Conservation (phyloP, 148 eudicot species). For the Gaultheria prostrata region DNA sequence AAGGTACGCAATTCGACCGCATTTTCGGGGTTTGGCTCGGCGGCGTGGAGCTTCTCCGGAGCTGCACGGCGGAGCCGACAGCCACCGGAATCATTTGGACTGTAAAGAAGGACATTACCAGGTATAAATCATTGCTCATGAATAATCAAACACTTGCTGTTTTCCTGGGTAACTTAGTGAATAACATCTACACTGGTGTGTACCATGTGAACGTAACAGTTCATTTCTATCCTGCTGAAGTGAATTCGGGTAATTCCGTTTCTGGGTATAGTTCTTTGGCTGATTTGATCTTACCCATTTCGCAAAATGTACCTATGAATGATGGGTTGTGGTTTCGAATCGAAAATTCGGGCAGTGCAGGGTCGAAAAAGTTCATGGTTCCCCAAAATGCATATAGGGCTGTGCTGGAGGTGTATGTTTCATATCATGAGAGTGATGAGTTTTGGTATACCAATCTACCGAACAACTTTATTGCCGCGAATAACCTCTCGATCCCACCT, state of each 20-base stretch:
- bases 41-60: conserved; percentile 80
- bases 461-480: conserved; percentile 53
- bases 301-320: conserved; percentile 57
- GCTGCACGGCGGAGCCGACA: conserved; percentile 91
- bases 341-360: conserved; percentile 38
- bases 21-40: conserved; percentile 90
- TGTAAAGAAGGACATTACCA: conserved; percentile 66
- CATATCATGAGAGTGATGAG: conserved; percentile 87
- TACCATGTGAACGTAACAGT: conserved; percentile 68
- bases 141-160: conserved; percentile 62
- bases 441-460: conserved; percentile 74
- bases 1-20: conserved; percentile 72
- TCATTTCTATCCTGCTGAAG: conserved; percentile 53
- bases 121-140: conserved; percentile 57
- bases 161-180: conserved; percentile 68
- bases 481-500: conserved; percentile 37
- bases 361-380: conserved; percentile 41
- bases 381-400: conserved; percentile 78
- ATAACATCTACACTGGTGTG: conserved; percentile 73
- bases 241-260: neutral
- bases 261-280: conserved; percentile 35
- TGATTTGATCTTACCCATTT: conserved; percentile 75
- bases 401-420: conserved; percentile 83
- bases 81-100: conserved; percentile 70
- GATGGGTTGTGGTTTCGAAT: conserved; percentile 93